Evolutionary conservation across 352 stramenopile species (phyloP), one percentile per base, ranked within the genome.

Genomic region (Globisporangium apiculatum): DNA sequence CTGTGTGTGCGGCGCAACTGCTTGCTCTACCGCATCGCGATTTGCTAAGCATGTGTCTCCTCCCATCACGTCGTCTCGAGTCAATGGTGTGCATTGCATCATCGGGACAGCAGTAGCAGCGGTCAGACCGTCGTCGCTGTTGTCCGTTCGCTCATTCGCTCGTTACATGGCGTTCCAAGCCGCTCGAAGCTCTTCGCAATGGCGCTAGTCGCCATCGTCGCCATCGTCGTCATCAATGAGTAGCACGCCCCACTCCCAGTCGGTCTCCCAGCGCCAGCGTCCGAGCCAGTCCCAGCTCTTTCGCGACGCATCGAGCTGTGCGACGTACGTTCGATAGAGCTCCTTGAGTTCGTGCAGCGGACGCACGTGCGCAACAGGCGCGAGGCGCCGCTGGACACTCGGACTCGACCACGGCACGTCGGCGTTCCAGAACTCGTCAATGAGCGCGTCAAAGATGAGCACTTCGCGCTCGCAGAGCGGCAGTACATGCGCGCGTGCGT

Each of bases 351-450:
- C 67, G 35, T 60, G 48, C 49, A 83, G 31, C 4, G 73, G 65
- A 14, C 76, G 67, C 17, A 51, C 18, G 43, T 59, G 50, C 24
- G 38, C 54, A n/a, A 68, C 48, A 9, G 53, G 56, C 57, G 46
- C 35, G 48, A 66, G 63, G 45, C 66, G 69, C n/a, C 55, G 60
- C 58, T 86, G 79, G 31, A 87, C 60, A 24, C 61, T 72, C 9
- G 54, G 35, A 48, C 64, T 76, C 1, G 58, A 55, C 81, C 81
- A 89, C 17, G 73, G 63, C 17, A 91, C 71, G 3, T 73, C 64
- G 5, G 82, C 72, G 51, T 87, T 85, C 82, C 82, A 91, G 54
- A 79, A 86, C 53, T 89, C 74, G 15, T 85, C 72, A 3, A 87
- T 58, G 6, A 91, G 64, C 45, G 78, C 54, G 18, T 76, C 68